Conservation (phyloP, 441 rosid species). For the Eutrema salsugineum region DNA sequence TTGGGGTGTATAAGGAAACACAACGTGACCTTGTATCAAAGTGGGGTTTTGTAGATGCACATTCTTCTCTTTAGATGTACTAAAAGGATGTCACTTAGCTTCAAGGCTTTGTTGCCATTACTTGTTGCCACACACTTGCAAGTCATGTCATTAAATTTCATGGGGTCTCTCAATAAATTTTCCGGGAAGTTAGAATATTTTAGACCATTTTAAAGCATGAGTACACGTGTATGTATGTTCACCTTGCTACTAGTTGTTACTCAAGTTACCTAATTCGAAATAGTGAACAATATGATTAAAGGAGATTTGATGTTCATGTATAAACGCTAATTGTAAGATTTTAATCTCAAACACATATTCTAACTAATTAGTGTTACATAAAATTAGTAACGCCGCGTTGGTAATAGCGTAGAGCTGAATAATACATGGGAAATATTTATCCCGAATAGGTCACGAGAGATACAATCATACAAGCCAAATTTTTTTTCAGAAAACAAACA, state of each 20-base stretch:
- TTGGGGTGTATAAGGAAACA: slow-evolving; percentile 5
- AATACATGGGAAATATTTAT: no score
- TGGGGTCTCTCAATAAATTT: neutral
- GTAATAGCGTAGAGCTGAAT: neutral
- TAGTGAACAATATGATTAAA: neutral
- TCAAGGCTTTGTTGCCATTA: slow-evolving; percentile 21
- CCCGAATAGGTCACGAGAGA: neutral
- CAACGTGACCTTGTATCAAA: slow-evolving; percentile 11
- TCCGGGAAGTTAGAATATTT: neutral
- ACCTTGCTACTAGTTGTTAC: neutral
- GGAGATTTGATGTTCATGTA: neutral
- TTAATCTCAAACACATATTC: neutral
- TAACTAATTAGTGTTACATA: neutral
- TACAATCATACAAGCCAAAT: neutral
- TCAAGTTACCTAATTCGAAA: neutral
- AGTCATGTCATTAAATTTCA: slow-evolving; percentile 15
- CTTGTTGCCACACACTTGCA: slow-evolving; percentile 15
- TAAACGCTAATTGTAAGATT: neutral
- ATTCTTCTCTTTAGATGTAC: neutral
- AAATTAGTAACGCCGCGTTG: no score
- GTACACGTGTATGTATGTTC: neutral
- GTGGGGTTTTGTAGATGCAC: slow-evolving; percentile 14
- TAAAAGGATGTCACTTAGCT: neutral
- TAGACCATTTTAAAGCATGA: slow-evolving; percentile 1
- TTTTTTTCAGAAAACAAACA: no score